These are phyloP conservation scores for Ichthyophonus hoferi DNA, from an alignment of 208 protist species.

Conservation along the genomic window DNA sequence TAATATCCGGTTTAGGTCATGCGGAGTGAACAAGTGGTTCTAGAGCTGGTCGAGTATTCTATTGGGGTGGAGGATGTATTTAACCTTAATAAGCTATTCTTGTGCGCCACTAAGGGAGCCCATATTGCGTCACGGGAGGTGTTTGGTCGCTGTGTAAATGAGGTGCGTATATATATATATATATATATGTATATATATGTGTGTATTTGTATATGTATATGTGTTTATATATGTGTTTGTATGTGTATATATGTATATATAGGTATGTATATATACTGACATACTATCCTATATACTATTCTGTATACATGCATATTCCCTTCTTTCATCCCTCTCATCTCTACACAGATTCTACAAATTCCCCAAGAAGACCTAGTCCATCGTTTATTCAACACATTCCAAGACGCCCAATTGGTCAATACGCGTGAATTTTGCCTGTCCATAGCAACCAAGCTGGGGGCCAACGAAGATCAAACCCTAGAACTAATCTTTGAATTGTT, in stretches of 20 bases:
- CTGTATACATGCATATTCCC: too few relatives aligned
- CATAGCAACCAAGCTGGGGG: neutral
- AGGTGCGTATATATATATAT: too few relatives aligned
- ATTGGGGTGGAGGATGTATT: neutral
- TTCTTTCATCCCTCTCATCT: neutral
- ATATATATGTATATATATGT: too few relatives aligned
- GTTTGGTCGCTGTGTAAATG: neutral
- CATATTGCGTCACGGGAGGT: neutral
- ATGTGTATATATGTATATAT: slow-evolving; percentile 7
- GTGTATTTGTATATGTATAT: too few relatives aligned
- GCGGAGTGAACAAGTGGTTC: neutral
- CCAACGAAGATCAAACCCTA: neutral
- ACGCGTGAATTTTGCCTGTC: neutral
- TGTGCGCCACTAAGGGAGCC: neutral
- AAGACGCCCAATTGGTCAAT: neutral
- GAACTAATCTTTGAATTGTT: neutral
- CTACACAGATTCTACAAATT: neutral
- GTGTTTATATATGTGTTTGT: too few relatives aligned
- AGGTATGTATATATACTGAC: neutral
- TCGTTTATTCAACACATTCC: neutral
- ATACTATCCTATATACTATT: too few relatives aligned
- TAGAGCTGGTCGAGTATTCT: neutral
- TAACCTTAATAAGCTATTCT: neutral
- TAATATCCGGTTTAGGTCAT: too few relatives aligned
- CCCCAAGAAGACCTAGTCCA: neutral